Percentiles rank a stretch among this genome's conserved stretches.
These are phyloP conservation scores for Solanum neorickii DNA, from an alignment of 257 asterid species.

Conservation along the genomic window DNA sequence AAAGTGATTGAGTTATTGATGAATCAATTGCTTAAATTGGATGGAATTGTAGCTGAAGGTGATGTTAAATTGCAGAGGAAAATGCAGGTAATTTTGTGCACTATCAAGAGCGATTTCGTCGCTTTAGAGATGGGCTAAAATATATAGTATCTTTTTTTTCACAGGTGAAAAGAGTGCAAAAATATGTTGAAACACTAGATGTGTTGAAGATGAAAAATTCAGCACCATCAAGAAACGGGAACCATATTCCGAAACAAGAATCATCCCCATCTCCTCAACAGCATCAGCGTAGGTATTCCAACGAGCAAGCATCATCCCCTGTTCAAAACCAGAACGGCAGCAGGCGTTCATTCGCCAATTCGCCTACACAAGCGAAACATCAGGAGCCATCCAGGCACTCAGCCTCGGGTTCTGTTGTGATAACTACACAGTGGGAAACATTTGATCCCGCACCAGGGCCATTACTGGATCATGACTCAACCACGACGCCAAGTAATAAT, in stretches of 20 bases:
- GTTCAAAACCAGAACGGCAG: slow-evolving; percentile 12
- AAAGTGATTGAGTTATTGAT: slow-evolving; percentile 60
- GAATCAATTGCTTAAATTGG: slow-evolving; percentile 72
- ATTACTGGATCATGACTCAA: slow-evolving; percentile 1
- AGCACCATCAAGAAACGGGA: slow-evolving; percentile 2
- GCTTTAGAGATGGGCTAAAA: not conserved
- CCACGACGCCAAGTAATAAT: slow-evolving; percentile 3
- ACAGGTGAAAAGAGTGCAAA: slow-evolving; percentile 68
- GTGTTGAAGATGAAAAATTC: slow-evolving; percentile 60
- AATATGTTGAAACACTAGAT: slow-evolving; percentile 71
- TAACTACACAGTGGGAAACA: slow-evolving; percentile 91
- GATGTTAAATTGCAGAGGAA: slow-evolving; percentile 72
- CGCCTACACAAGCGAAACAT: slow-evolving; percentile 19
- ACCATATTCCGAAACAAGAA: not conserved
- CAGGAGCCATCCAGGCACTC: slow-evolving; percentile 37
- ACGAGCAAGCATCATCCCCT: slow-evolving; percentile 8
- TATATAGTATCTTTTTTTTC: not conserved
- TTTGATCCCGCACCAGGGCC: slow-evolving; percentile 50
- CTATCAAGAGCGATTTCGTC: not conserved
- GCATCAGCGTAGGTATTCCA: slow-evolving; percentile 3
- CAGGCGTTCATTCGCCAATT: slow-evolving; percentile 24
- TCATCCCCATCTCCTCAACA: slow-evolving; percentile 2
- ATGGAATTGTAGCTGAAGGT: slow-evolving; percentile 53
- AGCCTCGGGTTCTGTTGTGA: slow-evolving; percentile 49
- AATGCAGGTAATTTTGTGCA: slow-evolving; percentile 47